Base-by-base conservation (phyloP, 2,329 filamentous ascomycete species). In the Hypocrella siamensis region DNA sequence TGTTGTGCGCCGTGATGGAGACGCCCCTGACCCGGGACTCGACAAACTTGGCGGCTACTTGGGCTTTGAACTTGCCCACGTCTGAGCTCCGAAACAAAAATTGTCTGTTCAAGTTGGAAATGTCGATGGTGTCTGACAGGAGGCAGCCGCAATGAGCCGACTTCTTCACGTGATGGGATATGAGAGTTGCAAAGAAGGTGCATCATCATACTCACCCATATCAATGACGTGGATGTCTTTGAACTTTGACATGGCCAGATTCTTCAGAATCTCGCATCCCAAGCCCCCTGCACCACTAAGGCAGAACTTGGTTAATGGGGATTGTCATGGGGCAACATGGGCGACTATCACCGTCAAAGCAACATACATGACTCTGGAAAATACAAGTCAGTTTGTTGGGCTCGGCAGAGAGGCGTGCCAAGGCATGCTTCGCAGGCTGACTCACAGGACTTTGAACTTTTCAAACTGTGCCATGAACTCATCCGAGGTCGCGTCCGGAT, bases 191-290 rank as follows among this genome's bases (percentile, higher is more conserved):
- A n/a, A n/a, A n/a, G n/a, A n/a, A n/a, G n/a, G n/a, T n/a, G n/a
- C n/a, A n/a, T n/a, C 21, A 24, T 3, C 21, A 24, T n/a, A 50
- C 65, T 36, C 57, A 79, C 80, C 83, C 90, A 98, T 98, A 58
- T 98, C 90, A 46, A 98, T 96, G 36, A 98, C 90, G 61, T 98
- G 85, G 43, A 98, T 94, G 47, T 93, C 75, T 55, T 81, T 92
- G 63, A 98, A 98, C 18, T 86, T 85, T 2, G 88, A 94, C 32
- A 98, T 68, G 26, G 90, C 90, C 21, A 98, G 68, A 48, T 98
- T 84, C 63, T 98, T 98, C 32, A 98, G 63, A 28, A 98, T 93
- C 53, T 98, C 90, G 47, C 90, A 98, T 42, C 90, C 90, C 37
- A 98, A 58, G 9, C 90, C 90, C 39, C 90, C 90, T 36, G 90